Base-by-base conservation (phyloP, 2,329 filamentous ascomycete species). In the Capronia coronata region DNA sequence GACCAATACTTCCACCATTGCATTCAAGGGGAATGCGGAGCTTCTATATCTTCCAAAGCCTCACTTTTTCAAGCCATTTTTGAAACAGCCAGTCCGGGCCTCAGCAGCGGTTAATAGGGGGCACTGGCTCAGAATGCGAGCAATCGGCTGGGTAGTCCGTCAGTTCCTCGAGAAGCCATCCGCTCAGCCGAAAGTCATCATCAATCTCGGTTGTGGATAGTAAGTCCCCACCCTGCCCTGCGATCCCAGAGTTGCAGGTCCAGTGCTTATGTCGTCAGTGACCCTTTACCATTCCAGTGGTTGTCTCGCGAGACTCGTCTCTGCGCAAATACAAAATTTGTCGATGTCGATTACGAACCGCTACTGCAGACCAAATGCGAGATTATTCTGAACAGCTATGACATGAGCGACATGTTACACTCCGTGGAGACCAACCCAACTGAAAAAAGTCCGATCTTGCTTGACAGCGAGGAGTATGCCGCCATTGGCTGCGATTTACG, bases 1-100 rank as follows among this genome's bases (percentile, higher is more conserved):
- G 79, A 95, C 89, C 50, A 95, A 95, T 65, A 90, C 83, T 64
- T 90, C 86, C 67, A 93, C 87, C 62, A 95, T 95, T 59, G 84
- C 90, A n/a, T 95, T 88, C 13, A 96, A 96, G 66, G 76, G 89
- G 58, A 93, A 87, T 61, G 89, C 95, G 11, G 89, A 94, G 64
- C 83, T 83, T 59, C 73, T 94, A 13, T 96, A 95, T 67, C 84
- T 86, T 63, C 76, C 83, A 25, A 82, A 93, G 61, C 79, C 85
- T 22, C 86, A 94, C 65, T 94, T 87, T 71, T 91, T 93, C 59
- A 83, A 86, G 41, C 83, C 87, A 63, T 96, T 96, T 67, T 87
- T 94, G 27, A 83, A 80, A 58, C 94, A 90, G 65, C 84, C 86
- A 58, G 83, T 88, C 66, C 76, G 88, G 52, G 77, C 90, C 37